phyloP scores from a whole-genome alignment of 331 rosid genomes.

The Quercus lobata region DNA sequence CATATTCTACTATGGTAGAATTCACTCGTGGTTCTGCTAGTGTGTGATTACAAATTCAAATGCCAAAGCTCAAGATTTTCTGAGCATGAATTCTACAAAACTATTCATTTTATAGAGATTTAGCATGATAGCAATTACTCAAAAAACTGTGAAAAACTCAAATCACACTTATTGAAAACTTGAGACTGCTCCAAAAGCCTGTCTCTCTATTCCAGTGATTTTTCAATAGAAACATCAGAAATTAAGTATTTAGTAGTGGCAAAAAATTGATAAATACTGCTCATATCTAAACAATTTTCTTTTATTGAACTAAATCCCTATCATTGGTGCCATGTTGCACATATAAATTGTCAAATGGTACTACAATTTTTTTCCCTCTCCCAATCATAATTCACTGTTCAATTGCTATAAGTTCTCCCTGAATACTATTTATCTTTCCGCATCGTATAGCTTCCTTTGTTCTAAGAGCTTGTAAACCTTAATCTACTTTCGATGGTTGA shows the following conservation, averaged over 20 bases:
- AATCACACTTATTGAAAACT: too few species aligned
- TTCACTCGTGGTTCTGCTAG: neutral
- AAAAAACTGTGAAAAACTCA: too few species aligned
- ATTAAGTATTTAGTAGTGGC: neutral
- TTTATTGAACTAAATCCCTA: too few species aligned
- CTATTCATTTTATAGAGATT: neutral
- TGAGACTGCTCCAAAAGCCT: too few species aligned
- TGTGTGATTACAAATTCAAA: neutral
- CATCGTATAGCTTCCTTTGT: neutral
- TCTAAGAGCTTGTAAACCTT: too few species aligned
- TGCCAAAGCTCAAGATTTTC: neutral
- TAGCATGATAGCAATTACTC: neutral
- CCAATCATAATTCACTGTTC: neutral
- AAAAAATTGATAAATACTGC: neutral
- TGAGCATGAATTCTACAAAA: neutral
- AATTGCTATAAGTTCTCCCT: neutral
- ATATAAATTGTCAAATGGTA: too few species aligned
- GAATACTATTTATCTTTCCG: neutral
- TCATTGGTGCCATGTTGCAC: too few species aligned
- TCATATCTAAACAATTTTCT: too few species aligned
- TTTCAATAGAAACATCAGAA: neutral
- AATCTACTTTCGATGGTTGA: too few species aligned
- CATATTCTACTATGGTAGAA: neutral
- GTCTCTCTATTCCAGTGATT: neutral
- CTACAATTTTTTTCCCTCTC: neutral